phyloP scores from a whole-genome alignment of 176 grass and related monocot species.

The Leersia perrieri region DNA sequence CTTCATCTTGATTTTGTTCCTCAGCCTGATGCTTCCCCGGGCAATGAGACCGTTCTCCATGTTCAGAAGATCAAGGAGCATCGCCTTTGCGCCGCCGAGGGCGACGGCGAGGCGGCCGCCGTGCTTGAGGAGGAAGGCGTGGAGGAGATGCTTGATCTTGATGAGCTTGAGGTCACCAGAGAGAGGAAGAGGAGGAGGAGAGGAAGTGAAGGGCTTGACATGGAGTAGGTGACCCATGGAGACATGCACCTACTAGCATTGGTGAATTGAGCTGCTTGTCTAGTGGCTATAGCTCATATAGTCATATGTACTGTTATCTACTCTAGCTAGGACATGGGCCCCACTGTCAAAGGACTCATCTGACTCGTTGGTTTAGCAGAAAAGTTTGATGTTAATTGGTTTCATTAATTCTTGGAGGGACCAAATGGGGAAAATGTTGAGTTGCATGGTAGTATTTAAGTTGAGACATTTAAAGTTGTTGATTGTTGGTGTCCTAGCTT shows the following conservation, averaged over 20 bases:
- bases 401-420: not conserved
- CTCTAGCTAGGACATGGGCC: not conserved
- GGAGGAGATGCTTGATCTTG: conserved; percentile 27
- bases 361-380: not conserved
- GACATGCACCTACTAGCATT: not conserved
- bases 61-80: conserved; percentile 14
- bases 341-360: not conserved
- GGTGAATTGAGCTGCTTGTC: not conserved
- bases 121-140: conserved; percentile 24
- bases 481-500: not conserved
- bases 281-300: not conserved
- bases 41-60: too few species aligned
- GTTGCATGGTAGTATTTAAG: not conserved
- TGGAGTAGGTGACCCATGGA: conserved; percentile 31
- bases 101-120: not conserved
- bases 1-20: not conserved
- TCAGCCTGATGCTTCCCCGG: not conserved
- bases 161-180: conserved; percentile 12
- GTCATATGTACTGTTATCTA: conserved; percentile 19
- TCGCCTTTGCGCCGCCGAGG: conserved; percentile 12
- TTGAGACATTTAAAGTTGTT: not conserved
- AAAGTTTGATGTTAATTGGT: not conserved
- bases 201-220: not conserved
- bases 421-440: not conserved
- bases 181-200: not conserved